Evolutionary conservation across 495 filamentous ascomycete species (phyloP).

Genomic region (Hypoxylon perforatum): DNA sequence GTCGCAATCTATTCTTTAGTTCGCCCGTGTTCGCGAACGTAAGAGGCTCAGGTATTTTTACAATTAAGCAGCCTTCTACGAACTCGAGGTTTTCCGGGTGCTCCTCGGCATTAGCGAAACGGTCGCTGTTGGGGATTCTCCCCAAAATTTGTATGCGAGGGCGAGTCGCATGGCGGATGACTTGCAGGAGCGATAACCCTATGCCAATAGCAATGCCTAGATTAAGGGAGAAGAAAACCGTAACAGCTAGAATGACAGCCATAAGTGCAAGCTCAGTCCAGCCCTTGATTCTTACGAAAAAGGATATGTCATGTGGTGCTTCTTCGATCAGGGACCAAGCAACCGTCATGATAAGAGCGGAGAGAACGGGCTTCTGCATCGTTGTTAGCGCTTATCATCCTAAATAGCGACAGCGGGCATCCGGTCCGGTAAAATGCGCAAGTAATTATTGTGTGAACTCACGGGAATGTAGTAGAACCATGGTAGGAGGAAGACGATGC

Average conservation of each 20-base stretch:
- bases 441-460: slow-evolving; percentile 46
- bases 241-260: slow-evolving; percentile 86
- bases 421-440: background rate
- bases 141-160: slow-evolving; percentile 98
- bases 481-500: slow-evolving; percentile 82
- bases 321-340: slow-evolving; percentile 96
- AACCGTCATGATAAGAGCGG: slow-evolving; percentile 93
- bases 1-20: slow-evolving; percentile 81
- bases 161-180: slow-evolving; percentile 88
- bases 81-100: slow-evolving; percentile 82
- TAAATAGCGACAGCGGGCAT: background rate
- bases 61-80: slow-evolving; percentile 90
- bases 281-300: slow-evolving; percentile 87
- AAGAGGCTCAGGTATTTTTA: slow-evolving; percentile 95
- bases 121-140: slow-evolving; percentile 80
- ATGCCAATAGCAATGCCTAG: slow-evolving; percentile 91
- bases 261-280: slow-evolving; percentile 88
- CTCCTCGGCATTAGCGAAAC: slow-evolving; percentile 90
- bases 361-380: slow-evolving; percentile 89
- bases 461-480: slow-evolving; percentile 96
- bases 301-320: slow-evolving; percentile 87
- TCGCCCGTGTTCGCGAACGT: slow-evolving; percentile 98
- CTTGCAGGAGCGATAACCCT: slow-evolving; percentile 85
- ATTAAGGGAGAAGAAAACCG: slow-evolving; percentile 90
- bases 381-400: slow-evolving; percentile 39